phyloP scores from a whole-genome alignment of 1,284 basidiomycete species.

The Sporisorium exsertum region DNA sequence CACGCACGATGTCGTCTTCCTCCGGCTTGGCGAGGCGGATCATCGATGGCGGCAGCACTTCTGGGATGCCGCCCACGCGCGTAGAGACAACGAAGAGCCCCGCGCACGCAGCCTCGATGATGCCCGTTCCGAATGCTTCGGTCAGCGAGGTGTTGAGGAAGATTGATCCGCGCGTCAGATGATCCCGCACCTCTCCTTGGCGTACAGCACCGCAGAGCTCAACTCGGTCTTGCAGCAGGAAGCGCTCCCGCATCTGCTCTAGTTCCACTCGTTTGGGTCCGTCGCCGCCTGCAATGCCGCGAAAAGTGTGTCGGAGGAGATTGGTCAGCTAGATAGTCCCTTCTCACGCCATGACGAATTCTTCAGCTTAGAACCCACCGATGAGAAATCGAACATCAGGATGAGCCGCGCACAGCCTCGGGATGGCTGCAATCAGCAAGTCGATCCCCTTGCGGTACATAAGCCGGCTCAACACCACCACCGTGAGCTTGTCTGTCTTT shows the following conservation, averaged over 20 bases:
- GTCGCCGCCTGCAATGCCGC: constrained; percentile 78
- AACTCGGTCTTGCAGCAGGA: constrained; percentile 89
- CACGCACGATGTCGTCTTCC: constrained; percentile 84
- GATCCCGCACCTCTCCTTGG: constrained; percentile 83
- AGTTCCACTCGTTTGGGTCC: constrained; percentile 95
- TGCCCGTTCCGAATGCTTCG: constrained; percentile 95
- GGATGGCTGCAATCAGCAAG: constrained; percentile 89
- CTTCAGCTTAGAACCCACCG: constrained; percentile 73
- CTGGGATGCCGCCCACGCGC: constrained; percentile 92
- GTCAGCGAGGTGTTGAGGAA: constrained; percentile 96
- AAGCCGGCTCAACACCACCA: constrained; percentile 92
- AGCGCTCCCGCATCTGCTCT: constrained; percentile 93
- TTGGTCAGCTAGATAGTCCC: neutral
- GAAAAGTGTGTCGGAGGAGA: neutral
- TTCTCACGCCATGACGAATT: too few species aligned
- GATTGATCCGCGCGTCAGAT: constrained; percentile 85
- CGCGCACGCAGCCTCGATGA: constrained; percentile 93
- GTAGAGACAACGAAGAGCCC: constrained; percentile 95
- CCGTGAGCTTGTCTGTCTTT: constrained; percentile 74
- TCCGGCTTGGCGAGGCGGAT: constrained; percentile 92
- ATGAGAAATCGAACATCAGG: constrained; percentile 88
- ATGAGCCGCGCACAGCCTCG: constrained; percentile 85
- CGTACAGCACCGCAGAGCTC: constrained; percentile 85
- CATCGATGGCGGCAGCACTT: constrained; percentile 92
- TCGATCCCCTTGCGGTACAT: constrained; percentile 98